Evolutionary conservation across 2,329 filamentous ascomycete species (phyloP), one percentile per base, ranked within the genome.

Genomic region (Pseudohalonectria lignicola): DNA sequence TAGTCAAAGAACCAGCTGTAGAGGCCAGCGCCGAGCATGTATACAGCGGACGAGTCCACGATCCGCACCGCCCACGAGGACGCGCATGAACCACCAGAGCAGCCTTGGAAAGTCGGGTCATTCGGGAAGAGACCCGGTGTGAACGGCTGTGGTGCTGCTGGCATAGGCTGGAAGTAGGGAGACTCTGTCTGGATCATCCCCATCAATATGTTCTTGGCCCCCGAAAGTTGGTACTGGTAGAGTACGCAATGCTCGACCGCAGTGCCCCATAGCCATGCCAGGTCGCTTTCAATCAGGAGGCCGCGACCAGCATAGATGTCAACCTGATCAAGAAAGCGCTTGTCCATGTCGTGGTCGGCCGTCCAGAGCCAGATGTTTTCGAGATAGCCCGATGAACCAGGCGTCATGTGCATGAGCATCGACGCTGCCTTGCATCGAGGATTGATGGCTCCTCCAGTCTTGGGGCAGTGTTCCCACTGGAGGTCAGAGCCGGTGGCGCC

Each of bases 401-500:
- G 17, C 0, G 66, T 70, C 2, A 72, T 42, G 42, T 69, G 66
- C 1, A 72, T 47, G 23, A 71, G 45, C 31, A 69, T 40, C 49
- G 76, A 77, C 5, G 76, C 74, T 18, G 69, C 78, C 5, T 71
- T 65, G 52, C 80, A 85, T 10, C 65, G 58, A 4, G 62, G 47
- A 32, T 76, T 73, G 42, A 70, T 65, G 5, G 55, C 58, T 23
- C 11, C 21, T 6, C 13, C 5, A 23, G 68, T 66, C 35, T 61
- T 61, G 5, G 71, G 71, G 40, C 78, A 85, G 16, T 63, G 72
- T 50, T 72, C 64, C 20, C 70, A 68, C 50, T 78, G 74, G 5
- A 86, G 67, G 37, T 76, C 60, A 16, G 79, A 81, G 31, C 81
- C 81, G 3, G 71, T 71, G 20, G 71, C 73, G 18, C 83, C 82